Conservation (phyloP, 305 asterid species). For the Fraxinus albicans region DNA sequence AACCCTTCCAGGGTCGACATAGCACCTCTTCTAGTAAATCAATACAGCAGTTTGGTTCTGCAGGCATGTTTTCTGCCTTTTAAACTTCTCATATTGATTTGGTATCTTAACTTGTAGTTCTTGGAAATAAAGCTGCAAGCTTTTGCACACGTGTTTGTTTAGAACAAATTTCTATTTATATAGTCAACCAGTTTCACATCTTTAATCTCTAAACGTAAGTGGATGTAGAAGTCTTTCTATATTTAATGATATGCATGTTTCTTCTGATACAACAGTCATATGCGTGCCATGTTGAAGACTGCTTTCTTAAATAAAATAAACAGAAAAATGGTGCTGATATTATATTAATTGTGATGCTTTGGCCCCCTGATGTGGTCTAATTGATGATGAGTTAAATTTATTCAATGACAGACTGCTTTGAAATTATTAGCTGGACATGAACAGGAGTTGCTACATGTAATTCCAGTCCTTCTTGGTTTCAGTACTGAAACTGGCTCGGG, state of each 20-base stretch:
- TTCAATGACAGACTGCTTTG: slow-evolving; percentile 70
- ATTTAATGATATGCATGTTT: neutral
- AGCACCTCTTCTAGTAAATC: slow-evolving; percentile 55
- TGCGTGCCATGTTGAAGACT: neutral
- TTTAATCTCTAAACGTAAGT: neutral
- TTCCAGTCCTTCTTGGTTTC: slow-evolving; percentile 78
- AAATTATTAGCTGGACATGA: slow-evolving; percentile 71
- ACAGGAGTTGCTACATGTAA: slow-evolving; percentile 47
- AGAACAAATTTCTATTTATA: neutral
- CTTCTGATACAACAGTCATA: slow-evolving; percentile 1
- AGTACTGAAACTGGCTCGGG: slow-evolving; percentile 34
- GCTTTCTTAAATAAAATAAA: neutral
- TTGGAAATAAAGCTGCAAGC: neutral
- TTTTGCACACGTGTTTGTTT: neutral
- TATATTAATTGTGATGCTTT: slow-evolving; percentile 11
- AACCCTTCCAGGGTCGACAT: slow-evolving; percentile 55
- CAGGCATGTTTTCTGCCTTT: slow-evolving; percentile 55
- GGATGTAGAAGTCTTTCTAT: neutral
- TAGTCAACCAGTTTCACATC: neutral
- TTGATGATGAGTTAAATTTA: slow-evolving; percentile 22
- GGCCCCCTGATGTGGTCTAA: neutral
- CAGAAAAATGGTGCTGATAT: neutral
- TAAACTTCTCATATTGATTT: neutral
- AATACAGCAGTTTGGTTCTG: slow-evolving; percentile 83
- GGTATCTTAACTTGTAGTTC: neutral